Conservation (phyloP, 371 early-diverging fungal genomes). For the Mortierella polycephala region DNA sequence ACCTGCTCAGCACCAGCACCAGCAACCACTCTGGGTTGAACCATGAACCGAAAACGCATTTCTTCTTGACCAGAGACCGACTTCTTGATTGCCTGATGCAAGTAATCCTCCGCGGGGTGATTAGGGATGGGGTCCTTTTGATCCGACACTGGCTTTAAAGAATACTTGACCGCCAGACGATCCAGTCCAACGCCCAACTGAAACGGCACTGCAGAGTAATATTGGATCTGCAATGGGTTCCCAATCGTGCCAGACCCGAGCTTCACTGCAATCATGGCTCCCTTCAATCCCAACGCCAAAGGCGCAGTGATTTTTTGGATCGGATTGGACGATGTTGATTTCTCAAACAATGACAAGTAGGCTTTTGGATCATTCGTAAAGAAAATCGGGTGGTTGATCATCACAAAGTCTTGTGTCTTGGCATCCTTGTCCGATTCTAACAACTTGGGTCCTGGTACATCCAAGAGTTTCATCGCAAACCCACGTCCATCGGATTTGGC, state of each 20-base stretch:
- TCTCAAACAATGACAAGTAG: conserved; percentile 25
- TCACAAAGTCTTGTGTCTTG: conserved; percentile 40
- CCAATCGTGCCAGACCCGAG: conserved; percentile 15
- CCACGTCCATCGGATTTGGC: conserved; percentile 24
- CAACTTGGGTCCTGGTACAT: conserved; percentile 33
- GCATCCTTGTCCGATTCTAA: conserved; percentile 45
- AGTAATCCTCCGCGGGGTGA: conserved; percentile 6
- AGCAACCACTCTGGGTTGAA: conserved; percentile 22
- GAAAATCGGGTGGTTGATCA: conserved; percentile 43
- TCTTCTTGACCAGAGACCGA: conserved; percentile 7
- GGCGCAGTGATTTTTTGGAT: conserved; percentile 32
- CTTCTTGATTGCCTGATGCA: conserved; percentile 29
- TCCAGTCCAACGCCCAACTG: conserved; percentile 36
- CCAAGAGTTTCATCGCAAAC: conserved; percentile 35
- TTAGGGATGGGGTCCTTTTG: conserved; percentile 24
- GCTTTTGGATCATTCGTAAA: conserved; percentile 22
- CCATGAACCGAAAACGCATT: conserved; percentile 34
- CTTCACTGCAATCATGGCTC: conserved; percentile 15
- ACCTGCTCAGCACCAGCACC: too few relatives aligned
- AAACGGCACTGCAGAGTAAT: conserved; percentile 34
- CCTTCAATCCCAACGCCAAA: conserved; percentile 30
- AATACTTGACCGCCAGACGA: conserved; percentile 38
- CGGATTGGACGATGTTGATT: not conserved
- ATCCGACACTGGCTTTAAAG: conserved; percentile 24
- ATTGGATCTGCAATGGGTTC: conserved; percentile 38